These are phyloP conservation scores for Cucumis cinereus DNA, from an alignment of 306 rosid genomes.

Conservation along the genomic window DNA sequence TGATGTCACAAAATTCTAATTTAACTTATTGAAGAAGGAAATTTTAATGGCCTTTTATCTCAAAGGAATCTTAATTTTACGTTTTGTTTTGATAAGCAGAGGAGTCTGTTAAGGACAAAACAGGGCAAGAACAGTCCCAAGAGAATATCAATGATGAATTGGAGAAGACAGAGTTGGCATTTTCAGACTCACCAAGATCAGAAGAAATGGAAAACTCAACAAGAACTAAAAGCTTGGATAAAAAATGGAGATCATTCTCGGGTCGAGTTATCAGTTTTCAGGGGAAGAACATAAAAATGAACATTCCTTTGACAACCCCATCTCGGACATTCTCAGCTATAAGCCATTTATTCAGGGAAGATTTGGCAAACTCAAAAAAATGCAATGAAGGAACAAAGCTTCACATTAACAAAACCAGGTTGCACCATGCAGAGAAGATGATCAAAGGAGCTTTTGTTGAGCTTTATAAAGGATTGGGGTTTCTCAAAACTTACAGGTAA, in stretches of 20 bases:
- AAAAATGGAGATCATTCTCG: conserved; percentile 40
- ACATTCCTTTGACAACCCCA: conserved; percentile 88
- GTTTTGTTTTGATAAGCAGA: conserved; percentile 32
- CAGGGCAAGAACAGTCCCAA: conserved; percentile 47
- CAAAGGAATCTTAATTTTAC: not conserved
- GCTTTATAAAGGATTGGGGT: conserved; percentile 82
- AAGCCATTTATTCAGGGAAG: conserved; percentile 73
- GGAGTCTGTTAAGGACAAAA: conserved; percentile 59
- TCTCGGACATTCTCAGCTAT: conserved; percentile 81
- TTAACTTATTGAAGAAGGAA: not conserved
- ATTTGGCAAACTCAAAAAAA: conserved; percentile 67
- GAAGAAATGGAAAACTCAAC: conserved; percentile 33
- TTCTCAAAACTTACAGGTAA: conserved; percentile 84
- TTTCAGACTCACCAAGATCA: conserved; percentile 26
- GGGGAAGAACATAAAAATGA: conserved; percentile 77
- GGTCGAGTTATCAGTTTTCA: conserved; percentile 49
- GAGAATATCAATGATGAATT: conserved; percentile 31
- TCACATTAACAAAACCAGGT: conserved; percentile 51
- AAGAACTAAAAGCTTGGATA: conserved; percentile 38
- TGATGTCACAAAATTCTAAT: not conserved
- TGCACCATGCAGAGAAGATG: conserved; percentile 93
- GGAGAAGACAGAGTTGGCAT: conserved; percentile 42
- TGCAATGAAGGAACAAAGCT: conserved; percentile 51
- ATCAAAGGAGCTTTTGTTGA: conserved; percentile 83
- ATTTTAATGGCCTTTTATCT: not conserved